Evolutionary conservation across 768 basidiomycete species (phyloP).

Genomic region (Cyathus striatus): DNA sequence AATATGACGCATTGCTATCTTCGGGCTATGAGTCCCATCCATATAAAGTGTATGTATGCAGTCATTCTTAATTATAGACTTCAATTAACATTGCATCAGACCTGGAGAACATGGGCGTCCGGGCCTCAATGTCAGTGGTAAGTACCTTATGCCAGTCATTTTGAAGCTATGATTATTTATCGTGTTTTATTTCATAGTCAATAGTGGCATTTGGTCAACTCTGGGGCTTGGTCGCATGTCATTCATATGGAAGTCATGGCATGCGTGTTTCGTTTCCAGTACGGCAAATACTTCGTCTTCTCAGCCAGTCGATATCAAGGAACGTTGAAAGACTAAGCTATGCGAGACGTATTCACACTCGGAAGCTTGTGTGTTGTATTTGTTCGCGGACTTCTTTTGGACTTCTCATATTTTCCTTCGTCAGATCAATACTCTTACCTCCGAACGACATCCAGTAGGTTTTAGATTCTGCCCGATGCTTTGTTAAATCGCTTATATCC

Average conservation of each 20-base stretch:
- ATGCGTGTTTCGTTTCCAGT: constrained; percentile 85
- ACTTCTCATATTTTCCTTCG: constrained; percentile 3
- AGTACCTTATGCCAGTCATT: constrained; percentile 16
- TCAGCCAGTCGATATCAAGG: constrained; percentile 74
- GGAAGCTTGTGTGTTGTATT: constrained; percentile 54
- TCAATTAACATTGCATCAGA: constrained; percentile 31
- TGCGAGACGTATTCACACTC: constrained; percentile 65
- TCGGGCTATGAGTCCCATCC: constrained; percentile 86
- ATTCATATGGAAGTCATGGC: constrained; percentile 71
- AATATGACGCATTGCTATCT: constrained; percentile 84
- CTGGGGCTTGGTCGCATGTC: constrained; percentile 79
- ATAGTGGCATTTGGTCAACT: constrained; percentile 75
- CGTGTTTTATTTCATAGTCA: too few relatives aligned
- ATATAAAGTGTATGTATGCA: constrained; percentile 58
- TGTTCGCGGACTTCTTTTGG: background rate
- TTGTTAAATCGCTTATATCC: constrained; percentile 1
- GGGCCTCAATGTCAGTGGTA: constrained; percentile 83
- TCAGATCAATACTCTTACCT: constrained; percentile 68
- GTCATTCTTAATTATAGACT: background rate
- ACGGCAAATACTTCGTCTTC: constrained; percentile 73
- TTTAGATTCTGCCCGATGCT: too few relatives aligned
- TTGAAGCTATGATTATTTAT: background rate
- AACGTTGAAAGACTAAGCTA: constrained; percentile 79
- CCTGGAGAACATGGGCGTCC: constrained; percentile 76
- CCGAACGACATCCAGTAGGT: constrained; percentile 54